Percentiles rank a stretch among this genome's conserved stretches.
Conservation (phyloP, 768 basidiomycete genomes). For the Pulveroboletus frians region DNA sequence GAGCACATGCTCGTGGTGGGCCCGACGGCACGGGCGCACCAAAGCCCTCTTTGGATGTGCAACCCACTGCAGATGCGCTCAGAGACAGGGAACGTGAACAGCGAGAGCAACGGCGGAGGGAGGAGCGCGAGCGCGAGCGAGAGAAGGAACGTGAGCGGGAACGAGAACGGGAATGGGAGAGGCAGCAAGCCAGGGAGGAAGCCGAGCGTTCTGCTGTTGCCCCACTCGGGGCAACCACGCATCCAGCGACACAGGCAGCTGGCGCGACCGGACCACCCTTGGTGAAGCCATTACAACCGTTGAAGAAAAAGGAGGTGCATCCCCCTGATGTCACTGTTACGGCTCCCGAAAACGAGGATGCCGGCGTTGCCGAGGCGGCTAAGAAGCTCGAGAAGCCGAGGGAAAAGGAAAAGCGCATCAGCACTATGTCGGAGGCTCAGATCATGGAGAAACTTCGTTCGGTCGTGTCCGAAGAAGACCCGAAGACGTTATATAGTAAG, state of each 20-base stretch:
- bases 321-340: conserved; percentile 49
- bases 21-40: conserved; percentile 25
- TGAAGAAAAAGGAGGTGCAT: conserved; percentile 49
- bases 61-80: conserved; percentile 38
- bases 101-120: conserved; percentile 36
- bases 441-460: conserved; percentile 95
- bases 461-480: conserved; percentile 84
- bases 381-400: conserved; percentile 57
- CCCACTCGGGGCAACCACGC: conserved; percentile 44
- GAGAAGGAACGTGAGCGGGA: conserved; percentile 36
- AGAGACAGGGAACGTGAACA: conserved; percentile 36
- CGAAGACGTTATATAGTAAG: conserved; percentile 86
- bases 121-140: conserved; percentile 32
- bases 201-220: conserved; percentile 36
- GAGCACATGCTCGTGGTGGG: conserved; percentile 56
- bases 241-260: conserved; percentile 43
- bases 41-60: conserved; percentile 31
- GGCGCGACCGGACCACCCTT: conserved; percentile 46
- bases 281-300: conserved; percentile 71
- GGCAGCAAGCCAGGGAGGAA: conserved; percentile 28
- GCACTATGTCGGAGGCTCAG: conserved; percentile 94
- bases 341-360: conserved; percentile 39
- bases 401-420: conserved; percentile 79
- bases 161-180: conserved; percentile 25
- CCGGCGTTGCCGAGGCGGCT: conserved; percentile 62